phyloP scores from a whole-genome alignment of 768 basidiomycete species.

The Suillus tomentosus region DNA sequence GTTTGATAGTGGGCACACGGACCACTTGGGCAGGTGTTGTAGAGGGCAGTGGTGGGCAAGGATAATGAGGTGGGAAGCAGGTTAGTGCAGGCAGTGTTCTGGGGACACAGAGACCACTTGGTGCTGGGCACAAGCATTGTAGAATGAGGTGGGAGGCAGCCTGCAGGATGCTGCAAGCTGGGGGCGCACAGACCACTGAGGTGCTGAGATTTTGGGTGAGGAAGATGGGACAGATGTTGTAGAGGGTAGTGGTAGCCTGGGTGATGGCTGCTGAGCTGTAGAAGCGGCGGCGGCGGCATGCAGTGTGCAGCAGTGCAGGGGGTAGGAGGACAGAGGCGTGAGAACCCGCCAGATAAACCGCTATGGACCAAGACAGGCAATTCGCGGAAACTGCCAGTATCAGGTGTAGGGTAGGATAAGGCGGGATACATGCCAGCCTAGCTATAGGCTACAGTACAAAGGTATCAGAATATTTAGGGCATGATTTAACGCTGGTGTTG shows the following conservation, averaged over 20 bases:
- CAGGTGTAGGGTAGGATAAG: not conserved
- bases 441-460: not conserved
- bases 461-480: too few relatives aligned
- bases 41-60: not conserved
- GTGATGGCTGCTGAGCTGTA: not conserved
- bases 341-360: not conserved
- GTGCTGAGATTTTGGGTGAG: not conserved
- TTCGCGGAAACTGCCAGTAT: not conserved
- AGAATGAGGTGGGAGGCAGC: not conserved
- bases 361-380: not conserved
- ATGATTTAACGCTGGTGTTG: too few relatives aligned
- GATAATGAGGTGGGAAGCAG: not conserved
- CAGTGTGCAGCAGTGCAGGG: not conserved
- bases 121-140: not conserved
- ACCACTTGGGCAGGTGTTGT: not conserved
- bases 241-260: not conserved
- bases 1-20: constrained; percentile 20
- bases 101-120: not conserved
- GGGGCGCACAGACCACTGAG: not conserved
- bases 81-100: not conserved
- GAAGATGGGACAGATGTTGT: not conserved
- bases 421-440: not conserved
- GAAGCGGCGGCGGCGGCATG: not conserved
- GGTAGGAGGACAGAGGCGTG: not conserved
- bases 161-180: not conserved